Evolutionary conservation across 2,329 filamentous ascomycete genomes (phyloP).

Genomic region (Sphaerulina vaccinii): DNA sequence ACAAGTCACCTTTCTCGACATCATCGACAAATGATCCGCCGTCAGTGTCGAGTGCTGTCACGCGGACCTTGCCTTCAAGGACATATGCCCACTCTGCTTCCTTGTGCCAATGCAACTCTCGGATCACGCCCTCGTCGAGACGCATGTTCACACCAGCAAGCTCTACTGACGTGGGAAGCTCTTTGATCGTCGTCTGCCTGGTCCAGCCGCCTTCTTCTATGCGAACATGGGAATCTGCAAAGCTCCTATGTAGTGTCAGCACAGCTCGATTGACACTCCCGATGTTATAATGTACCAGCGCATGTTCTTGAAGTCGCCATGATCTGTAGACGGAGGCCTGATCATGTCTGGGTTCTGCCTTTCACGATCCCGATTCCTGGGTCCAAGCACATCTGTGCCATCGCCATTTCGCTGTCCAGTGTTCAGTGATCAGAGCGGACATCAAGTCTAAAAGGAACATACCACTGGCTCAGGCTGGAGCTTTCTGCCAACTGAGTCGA

Average conservation of each 20-base stretch:
- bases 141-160: slow-evolving; percentile 78
- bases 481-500: slow-evolving; percentile 60
- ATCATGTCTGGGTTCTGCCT: slow-evolving; percentile 70
- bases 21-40: slow-evolving; percentile 77
- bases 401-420: slow-evolving; percentile 35
- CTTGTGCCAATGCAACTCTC: slow-evolving; percentile 79
- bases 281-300: slow-evolving; percentile 52
- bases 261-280: neutral
- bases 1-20: slow-evolving; percentile 71
- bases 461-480: slow-evolving; percentile 61
- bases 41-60: slow-evolving; percentile 72
- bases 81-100: slow-evolving; percentile 78
- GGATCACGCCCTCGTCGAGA: slow-evolving; percentile 68
- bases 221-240: slow-evolving; percentile 48
- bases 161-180: slow-evolving; percentile 65
- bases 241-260: slow-evolving; percentile 33
- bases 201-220: slow-evolving; percentile 74
- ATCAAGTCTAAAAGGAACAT: too few species aligned
- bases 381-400: slow-evolving; percentile 66
- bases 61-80: slow-evolving; percentile 63
- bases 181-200: slow-evolving; percentile 66
- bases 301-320: slow-evolving; percentile 69
- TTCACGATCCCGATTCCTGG: slow-evolving; percentile 66
- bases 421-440: too few species aligned
- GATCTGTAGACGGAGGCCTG: slow-evolving; percentile 70